Evolutionary conservation across 2,329 filamentous ascomycete genomes (phyloP), one percentile per base, ranked within the genome.

Genomic region (Thelonectria blattea): DNA sequence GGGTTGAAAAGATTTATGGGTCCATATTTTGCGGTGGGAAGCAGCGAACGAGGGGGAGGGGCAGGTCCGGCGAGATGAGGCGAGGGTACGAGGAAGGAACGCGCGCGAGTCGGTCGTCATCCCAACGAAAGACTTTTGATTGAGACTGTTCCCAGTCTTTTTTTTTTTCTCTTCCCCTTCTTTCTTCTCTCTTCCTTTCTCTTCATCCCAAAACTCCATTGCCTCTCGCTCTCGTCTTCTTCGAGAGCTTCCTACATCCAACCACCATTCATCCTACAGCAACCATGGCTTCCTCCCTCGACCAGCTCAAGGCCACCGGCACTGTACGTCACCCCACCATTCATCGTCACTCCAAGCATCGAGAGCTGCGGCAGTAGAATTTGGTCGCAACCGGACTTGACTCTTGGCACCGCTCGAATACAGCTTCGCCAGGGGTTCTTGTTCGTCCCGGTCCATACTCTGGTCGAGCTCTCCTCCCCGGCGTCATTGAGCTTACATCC

Each of bases 251-350:
- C 53, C 43, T 58, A 60, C 49, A 47, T 53, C 27, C 45, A 63
- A 47, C 46, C 56, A 54, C 49, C 55, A 62, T 54, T 56, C 49
- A 58, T 30, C 62, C 57, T 60, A 22, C 46, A 60, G 56, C 51
- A 66, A 75, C 53, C 68, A 97, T 97, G 93, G 81, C 92, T 80
- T 90, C 83, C 80, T 92, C 93, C 80, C 91, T 99, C 74, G 95
- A 98, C 74, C 93, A 98, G 84, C 88, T 99, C 79, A 99, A 99
- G 87, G 89, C 92, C 84, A 81, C 90, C 78, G 95, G 95, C 89
- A 99, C 95, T 76, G 93, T 96, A 86, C 81, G 92, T 91, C 62
- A 67, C 66, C 65, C 71, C 69, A 58, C 64, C 64, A 67, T 58
- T 64, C 60, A 62, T 52, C 68, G 68, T 73, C 74, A 75, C 73